A percentile compares a stretch with the other conserved stretches of the same genome.
Conservation (phyloP, 129 eudicot species). For the Solidago caesia region DNA sequence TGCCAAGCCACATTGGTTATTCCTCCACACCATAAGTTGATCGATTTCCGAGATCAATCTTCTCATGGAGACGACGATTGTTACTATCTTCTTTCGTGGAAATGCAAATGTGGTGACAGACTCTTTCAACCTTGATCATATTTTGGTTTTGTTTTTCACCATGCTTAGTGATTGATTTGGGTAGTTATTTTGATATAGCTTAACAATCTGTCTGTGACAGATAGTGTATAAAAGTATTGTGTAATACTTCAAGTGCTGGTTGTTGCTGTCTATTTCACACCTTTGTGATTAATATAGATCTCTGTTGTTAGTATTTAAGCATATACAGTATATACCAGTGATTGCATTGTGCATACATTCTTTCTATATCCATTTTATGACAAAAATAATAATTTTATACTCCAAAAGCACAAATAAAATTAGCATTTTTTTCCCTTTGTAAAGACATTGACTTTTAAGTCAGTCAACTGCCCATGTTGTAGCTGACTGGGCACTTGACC, state of each 20-base stretch:
- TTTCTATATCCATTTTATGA: background rate
- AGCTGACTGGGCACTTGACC: too few species aligned
- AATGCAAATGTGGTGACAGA: constrained; percentile 85
- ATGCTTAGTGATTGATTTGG: constrained; percentile 23
- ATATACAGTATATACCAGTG: background rate
- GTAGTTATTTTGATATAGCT: constrained; percentile 14
- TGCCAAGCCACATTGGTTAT: constrained; percentile 64
- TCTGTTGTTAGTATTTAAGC: constrained; percentile 19
- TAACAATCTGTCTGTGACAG: constrained; percentile 13
- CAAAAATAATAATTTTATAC: background rate
- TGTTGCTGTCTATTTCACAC: constrained; percentile 3
- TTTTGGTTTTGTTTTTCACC: background rate
- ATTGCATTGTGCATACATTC: background rate
- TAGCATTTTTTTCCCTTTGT: too few species aligned
- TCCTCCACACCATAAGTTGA: constrained; percentile 52
- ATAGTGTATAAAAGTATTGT: constrained; percentile 29
- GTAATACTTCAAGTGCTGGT: constrained; percentile 13
- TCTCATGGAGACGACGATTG: constrained; percentile 61
- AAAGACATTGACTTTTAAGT: too few species aligned
- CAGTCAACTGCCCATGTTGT: too few species aligned
- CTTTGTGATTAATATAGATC: constrained; percentile 24
- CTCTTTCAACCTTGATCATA: constrained; percentile 68
- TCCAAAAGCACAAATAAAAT: background rate
- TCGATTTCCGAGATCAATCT: constrained; percentile 22
- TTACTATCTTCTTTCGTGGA: constrained; percentile 93